Conservation (phyloP, 2,329 filamentous ascomycete genomes). For the Fusarium sp. region DNA sequence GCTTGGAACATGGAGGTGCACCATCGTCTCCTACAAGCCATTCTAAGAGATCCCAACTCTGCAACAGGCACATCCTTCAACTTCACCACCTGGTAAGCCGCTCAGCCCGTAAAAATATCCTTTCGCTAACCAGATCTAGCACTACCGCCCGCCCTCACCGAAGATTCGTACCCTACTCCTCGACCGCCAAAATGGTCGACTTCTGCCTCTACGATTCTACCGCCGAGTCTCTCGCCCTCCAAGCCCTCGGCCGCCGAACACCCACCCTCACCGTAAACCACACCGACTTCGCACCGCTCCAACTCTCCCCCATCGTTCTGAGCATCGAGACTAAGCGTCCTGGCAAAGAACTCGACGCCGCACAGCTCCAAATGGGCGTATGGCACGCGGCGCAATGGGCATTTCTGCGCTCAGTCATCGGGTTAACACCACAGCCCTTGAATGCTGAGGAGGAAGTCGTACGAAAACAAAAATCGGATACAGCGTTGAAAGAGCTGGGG, state of each 20-base stretch:
- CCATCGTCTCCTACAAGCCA: conserved; percentile 24
- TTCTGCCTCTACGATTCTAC: conserved; percentile 24
- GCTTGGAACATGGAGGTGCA: conserved; percentile 41
- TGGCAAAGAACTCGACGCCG: conserved; percentile 21
- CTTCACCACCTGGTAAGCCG: conserved; percentile 22
- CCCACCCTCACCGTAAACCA: conserved; percentile 31
- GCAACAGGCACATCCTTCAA: not conserved
- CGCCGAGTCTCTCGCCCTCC: not conserved
- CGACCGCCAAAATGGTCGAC: conserved; percentile 32
- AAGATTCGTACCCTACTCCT: conserved; percentile 12
- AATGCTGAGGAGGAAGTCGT: conserved; percentile 7
- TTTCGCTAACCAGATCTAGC: not conserved
- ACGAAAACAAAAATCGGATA: not conserved
- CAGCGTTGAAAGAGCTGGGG: conserved; percentile 2
- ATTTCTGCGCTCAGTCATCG: conserved; percentile 15
- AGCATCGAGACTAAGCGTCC: conserved; percentile 39
- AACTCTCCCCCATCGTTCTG: conserved; percentile 23
- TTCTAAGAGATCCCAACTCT: conserved; percentile 3
- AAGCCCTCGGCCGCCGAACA: conserved; percentile 21
- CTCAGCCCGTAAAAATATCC: rapidly evolving
- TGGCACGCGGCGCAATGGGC: conserved; percentile 37
- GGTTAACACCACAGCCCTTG: not conserved
- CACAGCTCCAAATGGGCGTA: conserved; percentile 30
- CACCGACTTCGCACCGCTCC: conserved; percentile 27
- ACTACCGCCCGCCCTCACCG: conserved; percentile 14